Evolutionary conservation across 2,329 filamentous ascomycete species (phyloP).

Genomic region (Xylaria hypoxylon): DNA sequence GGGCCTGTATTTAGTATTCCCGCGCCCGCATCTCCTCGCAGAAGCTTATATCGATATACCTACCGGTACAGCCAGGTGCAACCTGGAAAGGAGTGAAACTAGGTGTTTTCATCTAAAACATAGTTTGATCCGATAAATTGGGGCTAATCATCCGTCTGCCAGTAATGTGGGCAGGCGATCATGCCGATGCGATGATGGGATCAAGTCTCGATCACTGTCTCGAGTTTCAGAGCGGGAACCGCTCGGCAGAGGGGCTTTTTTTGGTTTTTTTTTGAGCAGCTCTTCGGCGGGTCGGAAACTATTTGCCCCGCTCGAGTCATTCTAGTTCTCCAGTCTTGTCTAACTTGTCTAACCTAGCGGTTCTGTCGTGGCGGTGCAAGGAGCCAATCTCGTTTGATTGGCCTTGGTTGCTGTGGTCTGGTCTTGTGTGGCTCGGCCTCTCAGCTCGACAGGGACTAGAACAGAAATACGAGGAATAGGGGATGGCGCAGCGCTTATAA

Average conservation of each 20-base stretch:
- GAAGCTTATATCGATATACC: neutral
- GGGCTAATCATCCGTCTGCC: neutral
- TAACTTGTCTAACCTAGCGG: neutral
- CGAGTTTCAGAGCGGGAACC: conserved; percentile 29
- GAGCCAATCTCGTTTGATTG: conserved; percentile 20
- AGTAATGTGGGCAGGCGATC: conserved; percentile 34
- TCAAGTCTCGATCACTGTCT: conserved; percentile 1
- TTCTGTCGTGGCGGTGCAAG: conserved; percentile 32
- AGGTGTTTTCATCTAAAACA: conserved; percentile 19
- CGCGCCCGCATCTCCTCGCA: conserved; percentile 1
- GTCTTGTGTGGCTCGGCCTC: conserved; percentile 31
- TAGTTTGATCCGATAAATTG: conserved; percentile 5
- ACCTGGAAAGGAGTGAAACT: conserved; percentile 14
- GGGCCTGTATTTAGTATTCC: neutral
- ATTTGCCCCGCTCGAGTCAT: conserved; percentile 10
- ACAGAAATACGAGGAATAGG: conserved; percentile 3
- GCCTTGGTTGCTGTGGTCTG: conserved; percentile 7
- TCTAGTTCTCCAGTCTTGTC: conserved; percentile 5
- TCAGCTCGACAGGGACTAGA: conserved; percentile 33
- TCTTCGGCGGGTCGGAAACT: conserved; percentile 23
- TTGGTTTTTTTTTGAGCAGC: neutral
- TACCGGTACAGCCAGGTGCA: neutral
- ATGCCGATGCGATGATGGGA: conserved; percentile 23
- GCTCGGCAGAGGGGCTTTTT: neutral
- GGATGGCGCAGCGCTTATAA: conserved; percentile 24